Conservation (phyloP, 108 stramenopile genomes). For the Schizochytrium sp. region DNA sequence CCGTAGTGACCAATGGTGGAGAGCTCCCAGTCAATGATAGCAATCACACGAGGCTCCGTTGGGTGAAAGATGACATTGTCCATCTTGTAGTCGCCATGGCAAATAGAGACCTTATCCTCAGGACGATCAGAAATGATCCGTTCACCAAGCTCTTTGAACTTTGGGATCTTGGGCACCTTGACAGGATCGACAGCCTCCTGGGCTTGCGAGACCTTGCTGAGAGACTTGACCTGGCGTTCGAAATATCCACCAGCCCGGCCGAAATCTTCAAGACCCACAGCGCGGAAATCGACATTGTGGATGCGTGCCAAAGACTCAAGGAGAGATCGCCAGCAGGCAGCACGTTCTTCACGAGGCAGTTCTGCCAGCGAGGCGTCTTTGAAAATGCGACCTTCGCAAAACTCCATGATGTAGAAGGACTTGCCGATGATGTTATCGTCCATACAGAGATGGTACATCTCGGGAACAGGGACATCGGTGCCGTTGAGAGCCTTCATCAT, state of each 20-base stretch:
- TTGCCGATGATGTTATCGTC: slow-evolving; percentile 85
- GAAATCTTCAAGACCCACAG: slow-evolving; percentile 80
- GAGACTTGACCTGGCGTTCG: slow-evolving; percentile 57
- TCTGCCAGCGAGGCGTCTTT: slow-evolving; percentile 87
- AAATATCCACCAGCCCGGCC: slow-evolving; percentile 79
- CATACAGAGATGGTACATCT: slow-evolving; percentile 84
- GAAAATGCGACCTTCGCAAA: slow-evolving; percentile 88
- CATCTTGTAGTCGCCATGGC: slow-evolving; percentile 96
- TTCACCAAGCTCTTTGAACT: not conserved
- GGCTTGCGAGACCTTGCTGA: slow-evolving; percentile 18
- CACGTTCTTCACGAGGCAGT: slow-evolving; percentile 74
- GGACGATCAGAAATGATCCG: slow-evolving; percentile 63
- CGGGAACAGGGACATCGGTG: slow-evolving; percentile 86
- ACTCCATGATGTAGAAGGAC: slow-evolving; percentile 96
- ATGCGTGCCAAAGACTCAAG: slow-evolving; percentile 81
- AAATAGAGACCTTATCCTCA: slow-evolving; percentile 78
- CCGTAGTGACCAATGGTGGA: slow-evolving; percentile 89
- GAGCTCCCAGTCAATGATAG: slow-evolving; percentile 97
- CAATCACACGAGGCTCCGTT: slow-evolving; percentile 85
- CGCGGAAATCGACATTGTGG: slow-evolving; percentile 66
- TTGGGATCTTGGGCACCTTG: slow-evolving; percentile 27
- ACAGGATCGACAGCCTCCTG: slow-evolving; percentile 45
- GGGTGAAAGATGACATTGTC: slow-evolving; percentile 96
- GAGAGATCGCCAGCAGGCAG: slow-evolving; percentile 79
- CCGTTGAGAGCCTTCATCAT: slow-evolving; percentile 82